Evolutionary conservation across 2,329 filamentous ascomycete genomes (phyloP).

Genomic region (Microascus cirrosus): DNA sequence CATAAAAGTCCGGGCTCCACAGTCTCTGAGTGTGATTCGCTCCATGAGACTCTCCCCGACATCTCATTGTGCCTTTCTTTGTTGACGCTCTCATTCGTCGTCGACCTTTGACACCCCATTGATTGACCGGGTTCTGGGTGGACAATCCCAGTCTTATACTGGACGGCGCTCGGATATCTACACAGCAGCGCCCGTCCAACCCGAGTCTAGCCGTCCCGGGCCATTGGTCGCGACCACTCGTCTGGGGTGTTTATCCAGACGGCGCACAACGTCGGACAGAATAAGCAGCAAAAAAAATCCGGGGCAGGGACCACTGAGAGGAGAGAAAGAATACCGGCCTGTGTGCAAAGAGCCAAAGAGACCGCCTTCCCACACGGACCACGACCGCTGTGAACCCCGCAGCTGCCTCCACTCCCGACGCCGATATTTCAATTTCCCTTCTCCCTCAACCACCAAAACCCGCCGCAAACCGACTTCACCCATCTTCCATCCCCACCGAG

Average conservation of each 20-base stretch:
- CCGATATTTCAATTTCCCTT: not conserved
- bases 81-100: not conserved
- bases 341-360: not conserved
- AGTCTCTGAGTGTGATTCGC: not conserved
- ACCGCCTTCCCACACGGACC: not conserved
- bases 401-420: not conserved
- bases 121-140: not conserved
- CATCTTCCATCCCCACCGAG: not conserved
- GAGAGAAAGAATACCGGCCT: not conserved
- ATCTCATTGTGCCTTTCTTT: not conserved
- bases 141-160: not conserved
- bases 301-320: not conserved
- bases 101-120: not conserved
- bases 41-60: not conserved
- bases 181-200: not conserved
- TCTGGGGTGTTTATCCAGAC: not conserved
- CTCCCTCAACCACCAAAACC: constrained; percentile 7
- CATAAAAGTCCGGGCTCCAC: not conserved
- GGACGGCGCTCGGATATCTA: not conserved
- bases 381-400: constrained; percentile 1
- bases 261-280: not conserved
- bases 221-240: not conserved
- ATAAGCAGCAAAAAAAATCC: not conserved
- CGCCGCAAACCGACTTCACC: constrained; percentile 8
- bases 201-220: not conserved